These are phyloP conservation scores for Trichomonascaceae sp. DNA, from an alignment of 1,139 yeast genomes.

Conservation along the genomic window DNA sequence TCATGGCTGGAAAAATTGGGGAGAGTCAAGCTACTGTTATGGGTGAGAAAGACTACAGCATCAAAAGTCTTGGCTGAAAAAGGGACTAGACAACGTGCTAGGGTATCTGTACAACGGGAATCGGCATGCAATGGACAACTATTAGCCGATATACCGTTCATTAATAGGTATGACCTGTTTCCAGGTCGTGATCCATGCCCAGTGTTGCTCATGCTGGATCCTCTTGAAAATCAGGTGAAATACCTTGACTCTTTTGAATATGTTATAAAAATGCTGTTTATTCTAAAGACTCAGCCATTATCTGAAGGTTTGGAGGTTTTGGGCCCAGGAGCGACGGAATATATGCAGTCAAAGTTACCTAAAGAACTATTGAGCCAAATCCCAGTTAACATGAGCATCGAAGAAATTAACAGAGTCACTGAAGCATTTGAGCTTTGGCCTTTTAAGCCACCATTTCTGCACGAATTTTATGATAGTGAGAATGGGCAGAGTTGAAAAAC, in stretches of 20 bases:
- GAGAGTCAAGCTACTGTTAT: slow-evolving; percentile 60
- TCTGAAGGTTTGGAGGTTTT: slow-evolving; percentile 46
- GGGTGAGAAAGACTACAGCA: slow-evolving; percentile 57
- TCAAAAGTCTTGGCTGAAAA: slow-evolving; percentile 52
- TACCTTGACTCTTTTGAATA: slow-evolving; percentile 58
- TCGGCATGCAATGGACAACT: slow-evolving; percentile 50
- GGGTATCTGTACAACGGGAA: slow-evolving; percentile 57
- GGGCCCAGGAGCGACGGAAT: slow-evolving; percentile 73
- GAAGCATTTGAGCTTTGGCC: slow-evolving; percentile 69
- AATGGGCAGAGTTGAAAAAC: neutral
- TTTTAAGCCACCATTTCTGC: slow-evolving; percentile 61
- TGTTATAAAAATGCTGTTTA: slow-evolving; percentile 59
- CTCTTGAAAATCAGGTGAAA: slow-evolving; percentile 25
- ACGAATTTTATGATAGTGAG: slow-evolving; percentile 36
- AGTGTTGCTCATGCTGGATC: slow-evolving; percentile 25
- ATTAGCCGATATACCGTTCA: slow-evolving; percentile 20
- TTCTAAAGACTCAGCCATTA: slow-evolving; percentile 46
- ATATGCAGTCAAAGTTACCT: slow-evolving; percentile 43
- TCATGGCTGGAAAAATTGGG: slow-evolving; percentile 79
- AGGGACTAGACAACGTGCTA: slow-evolving; percentile 43
- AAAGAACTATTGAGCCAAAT: slow-evolving; percentile 40
- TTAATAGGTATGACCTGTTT: slow-evolving; percentile 9
- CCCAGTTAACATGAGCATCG: slow-evolving; percentile 46
- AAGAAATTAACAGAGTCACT: slow-evolving; percentile 49
- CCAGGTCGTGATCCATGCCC: slow-evolving; percentile 13